Base-by-base conservation (phyloP, 2,329 filamentous ascomycete species). In the Arthrobotrys megalospora region DNA sequence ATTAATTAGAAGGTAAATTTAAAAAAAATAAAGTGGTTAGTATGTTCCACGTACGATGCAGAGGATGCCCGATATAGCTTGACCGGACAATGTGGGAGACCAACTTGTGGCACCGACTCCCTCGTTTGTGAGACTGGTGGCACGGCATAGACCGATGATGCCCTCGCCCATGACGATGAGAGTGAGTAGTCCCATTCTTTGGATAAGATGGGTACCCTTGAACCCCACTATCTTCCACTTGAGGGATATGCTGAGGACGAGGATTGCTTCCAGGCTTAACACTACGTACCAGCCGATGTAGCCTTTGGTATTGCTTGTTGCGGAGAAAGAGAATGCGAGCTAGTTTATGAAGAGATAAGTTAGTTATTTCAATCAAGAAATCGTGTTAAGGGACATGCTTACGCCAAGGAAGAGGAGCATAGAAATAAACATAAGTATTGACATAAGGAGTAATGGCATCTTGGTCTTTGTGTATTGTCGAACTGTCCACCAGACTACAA, bases 101-200 rank as follows among this genome's bases (percentile, higher is more conserved):
- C 80, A 82, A 45, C 66, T 73, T n/a, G 38, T 50, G 6, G 52
- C 67, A 12, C 75, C 75, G 1, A 72, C 43, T 3, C 75, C 75
- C 32, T 78, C 75, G 38, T 63, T 72, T 3, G 63, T 67, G 4
- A 78, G 62, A 63, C 87, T 88, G 16, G 91, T 88, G 41, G 87
- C 87, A 81, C 87, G 87, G 24, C 87, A 87, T 32, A 91, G 85
- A n/a, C 88, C 87, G 45, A 91, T 90, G 14, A 90, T 88, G 63
- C 89, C 89, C 81, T 91, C 90, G 12, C 90, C 90, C 73, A 91
- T 87, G 70, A 92, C 89, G 77, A 91, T 90, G 58, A 91, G 85
- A 0, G 90, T 91, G 69, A 91, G 85, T 1, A 91, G 85, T 11
- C 87, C 88, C 86, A 91, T 88, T 8, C 90, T 87, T 81, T 90